phyloP scores from a whole-genome alignment of 2,329 filamentous ascomycete species.

The Helotiales sp. region DNA sequence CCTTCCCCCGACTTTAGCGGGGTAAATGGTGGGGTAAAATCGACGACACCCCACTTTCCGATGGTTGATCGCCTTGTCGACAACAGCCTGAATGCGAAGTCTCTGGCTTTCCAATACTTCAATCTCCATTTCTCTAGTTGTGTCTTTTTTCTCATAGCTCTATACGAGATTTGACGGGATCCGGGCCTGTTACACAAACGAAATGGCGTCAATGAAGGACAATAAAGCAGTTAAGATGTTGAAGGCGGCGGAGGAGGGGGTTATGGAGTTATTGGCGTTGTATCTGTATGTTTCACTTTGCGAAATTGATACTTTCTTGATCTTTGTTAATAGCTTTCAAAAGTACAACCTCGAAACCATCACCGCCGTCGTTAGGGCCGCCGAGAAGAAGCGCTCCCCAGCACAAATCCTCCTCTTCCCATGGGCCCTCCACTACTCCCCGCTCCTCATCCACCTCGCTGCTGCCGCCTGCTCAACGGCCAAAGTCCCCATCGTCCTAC shows the following conservation, averaged over 20 bases:
- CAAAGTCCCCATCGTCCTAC: constrained; percentile 62
- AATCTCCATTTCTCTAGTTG: background rate
- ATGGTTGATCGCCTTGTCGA: background rate
- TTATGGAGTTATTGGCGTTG: constrained; percentile 59
- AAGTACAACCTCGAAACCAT: constrained; percentile 74
- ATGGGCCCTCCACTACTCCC: constrained; percentile 69
- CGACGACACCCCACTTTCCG: background rate
- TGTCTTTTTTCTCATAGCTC: background rate
- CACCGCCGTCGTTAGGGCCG: constrained; percentile 68
- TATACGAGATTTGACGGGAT: background rate
- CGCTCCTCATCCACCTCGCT: constrained; percentile 58
- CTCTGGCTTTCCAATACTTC: background rate
- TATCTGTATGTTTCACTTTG: constrained; percentile 47
- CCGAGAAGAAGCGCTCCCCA: constrained; percentile 68
- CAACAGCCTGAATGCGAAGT: background rate
- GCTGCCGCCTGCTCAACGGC: constrained; percentile 59
- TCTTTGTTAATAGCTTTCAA: background rate
- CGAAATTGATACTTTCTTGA: background rate
- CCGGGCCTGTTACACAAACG: background rate
- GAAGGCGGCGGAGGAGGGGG: constrained; percentile 56
- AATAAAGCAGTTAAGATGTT: constrained; percentile 47
- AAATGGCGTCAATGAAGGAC: constrained; percentile 35
- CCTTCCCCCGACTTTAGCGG: constrained; percentile 3
- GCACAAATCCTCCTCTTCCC: constrained; percentile 75
- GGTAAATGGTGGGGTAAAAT: constrained; percentile 11